Evolutionary conservation across 305 asterid species (phyloP).

Genomic region (Rubia peregrina): DNA sequence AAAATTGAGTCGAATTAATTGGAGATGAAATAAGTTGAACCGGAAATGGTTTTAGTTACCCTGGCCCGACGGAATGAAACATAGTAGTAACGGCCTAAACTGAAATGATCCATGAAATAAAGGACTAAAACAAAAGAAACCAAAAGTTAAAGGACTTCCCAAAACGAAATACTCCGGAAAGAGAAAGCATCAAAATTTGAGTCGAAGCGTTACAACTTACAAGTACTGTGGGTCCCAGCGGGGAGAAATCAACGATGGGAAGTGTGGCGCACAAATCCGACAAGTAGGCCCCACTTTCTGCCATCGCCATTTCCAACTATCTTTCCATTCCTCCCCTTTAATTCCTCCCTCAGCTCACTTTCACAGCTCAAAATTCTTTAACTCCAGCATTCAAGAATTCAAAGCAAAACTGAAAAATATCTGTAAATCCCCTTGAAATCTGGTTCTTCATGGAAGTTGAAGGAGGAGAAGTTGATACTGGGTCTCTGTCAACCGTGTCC

Average conservation of each 20-base stretch:
- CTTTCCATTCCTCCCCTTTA: conserved; percentile 1
- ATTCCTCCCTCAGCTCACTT: background rate
- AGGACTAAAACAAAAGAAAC: background rate
- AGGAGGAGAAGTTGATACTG: conserved; percentile 17
- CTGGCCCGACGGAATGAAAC: too few species aligned
- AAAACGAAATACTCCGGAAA: background rate
- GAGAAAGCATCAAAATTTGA: background rate
- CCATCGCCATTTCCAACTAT: conserved; percentile 18
- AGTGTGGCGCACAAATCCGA: conserved; percentile 20
- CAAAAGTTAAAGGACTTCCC: background rate
- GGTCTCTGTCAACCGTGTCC: conserved; percentile 39
- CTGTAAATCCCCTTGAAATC: background rate
- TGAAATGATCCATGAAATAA: background rate
- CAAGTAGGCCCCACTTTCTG: conserved; percentile 12
- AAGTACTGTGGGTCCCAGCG: conserved; percentile 10
- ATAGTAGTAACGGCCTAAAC: background rate
- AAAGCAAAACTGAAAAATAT: background rate
- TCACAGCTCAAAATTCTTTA: background rate
- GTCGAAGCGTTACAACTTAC: background rate
- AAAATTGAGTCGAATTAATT: too few species aligned
- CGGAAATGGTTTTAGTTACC: too few species aligned
- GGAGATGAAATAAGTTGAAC: too few species aligned
- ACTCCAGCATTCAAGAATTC: background rate
- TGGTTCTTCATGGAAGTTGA: conserved; percentile 19
- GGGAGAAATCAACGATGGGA: conserved; percentile 17